phyloP scores from a whole-genome alignment of 768 basidiomycete species.

The Phallus indusiatus region DNA sequence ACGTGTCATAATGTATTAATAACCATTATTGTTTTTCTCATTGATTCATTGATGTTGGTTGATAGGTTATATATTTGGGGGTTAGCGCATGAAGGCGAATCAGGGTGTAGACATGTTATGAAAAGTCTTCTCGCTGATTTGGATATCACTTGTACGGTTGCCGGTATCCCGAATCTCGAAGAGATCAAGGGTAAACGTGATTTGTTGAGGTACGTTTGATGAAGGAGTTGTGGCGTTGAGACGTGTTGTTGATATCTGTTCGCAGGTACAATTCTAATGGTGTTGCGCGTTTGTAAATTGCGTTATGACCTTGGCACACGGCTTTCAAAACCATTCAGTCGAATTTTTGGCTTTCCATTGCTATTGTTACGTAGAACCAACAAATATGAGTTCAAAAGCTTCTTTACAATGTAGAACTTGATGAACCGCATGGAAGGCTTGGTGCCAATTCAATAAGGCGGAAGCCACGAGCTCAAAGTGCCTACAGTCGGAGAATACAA shows the following conservation, averaged over 20 bases:
- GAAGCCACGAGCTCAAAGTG: too few species aligned
- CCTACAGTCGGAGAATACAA: too few species aligned
- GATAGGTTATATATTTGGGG: constrained; percentile 35
- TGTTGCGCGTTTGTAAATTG: constrained; percentile 1
- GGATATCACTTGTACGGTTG: constrained; percentile 37
- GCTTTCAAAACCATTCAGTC: too few species aligned
- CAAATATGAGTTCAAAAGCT: too few species aligned
- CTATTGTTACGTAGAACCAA: too few species aligned
- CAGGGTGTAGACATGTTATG: constrained; percentile 46
- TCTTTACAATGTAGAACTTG: too few species aligned
- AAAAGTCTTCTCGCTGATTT: constrained; percentile 38
- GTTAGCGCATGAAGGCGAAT: constrained; percentile 41
- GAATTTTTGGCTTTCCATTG: too few species aligned
- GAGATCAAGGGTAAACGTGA: not conserved
- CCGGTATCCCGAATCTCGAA: constrained; percentile 23
- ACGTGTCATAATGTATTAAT: not conserved
- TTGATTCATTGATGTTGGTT: not conserved
- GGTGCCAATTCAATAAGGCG: too few species aligned
- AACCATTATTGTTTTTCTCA: not conserved
- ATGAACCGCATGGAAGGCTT: too few species aligned
- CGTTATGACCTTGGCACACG: too few species aligned
- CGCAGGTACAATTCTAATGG: constrained; percentile 24
- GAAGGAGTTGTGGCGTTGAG: constrained; percentile 21
- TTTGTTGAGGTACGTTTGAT: constrained; percentile 24
- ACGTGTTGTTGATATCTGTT: not conserved